Percentiles rank a stretch among this genome's conserved stretches.
Conservation (phyloP, 2,329 filamentous ascomycete genomes). For the Fusarium piperis region DNA sequence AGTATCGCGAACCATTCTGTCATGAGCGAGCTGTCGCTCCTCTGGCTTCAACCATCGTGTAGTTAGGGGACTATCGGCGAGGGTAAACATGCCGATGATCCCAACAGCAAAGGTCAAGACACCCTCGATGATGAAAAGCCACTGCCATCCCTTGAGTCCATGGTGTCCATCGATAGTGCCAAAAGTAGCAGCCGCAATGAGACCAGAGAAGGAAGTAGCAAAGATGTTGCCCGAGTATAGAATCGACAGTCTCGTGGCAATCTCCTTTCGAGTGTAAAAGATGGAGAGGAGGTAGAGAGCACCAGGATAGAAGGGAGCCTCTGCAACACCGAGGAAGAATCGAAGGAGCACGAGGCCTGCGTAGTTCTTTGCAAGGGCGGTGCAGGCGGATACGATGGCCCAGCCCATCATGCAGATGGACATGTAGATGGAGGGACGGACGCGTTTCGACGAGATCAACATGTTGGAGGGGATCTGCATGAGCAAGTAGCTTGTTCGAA, state of each 20-base stretch:
- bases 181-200: constrained; percentile 56
- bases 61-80: constrained; percentile 50
- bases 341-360: constrained; percentile 53
- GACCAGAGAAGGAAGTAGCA: constrained; percentile 52
- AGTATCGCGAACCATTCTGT: constrained; percentile 48
- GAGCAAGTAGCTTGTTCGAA: constrained; percentile 29
- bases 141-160: constrained; percentile 45
- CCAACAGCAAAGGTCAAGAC: constrained; percentile 43
- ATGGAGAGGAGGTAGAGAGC: constrained; percentile 56
- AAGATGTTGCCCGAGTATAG: constrained; percentile 53
- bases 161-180: constrained; percentile 41
- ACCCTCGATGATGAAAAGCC: constrained; percentile 48
- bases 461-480: constrained; percentile 53
- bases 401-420: constrained; percentile 48
- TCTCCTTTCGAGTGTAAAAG: constrained; percentile 63
- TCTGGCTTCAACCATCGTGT: constrained; percentile 49
- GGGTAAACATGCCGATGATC: constrained; percentile 45
- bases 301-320: constrained; percentile 51
- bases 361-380: constrained; percentile 53
- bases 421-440: constrained; percentile 57
- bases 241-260: constrained; percentile 53
- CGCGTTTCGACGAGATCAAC: constrained; percentile 48
- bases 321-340: constrained; percentile 52
- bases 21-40: constrained; percentile 54
- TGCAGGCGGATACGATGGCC: constrained; percentile 54